phyloP scores from a whole-genome alignment of 352 stramenopile species.

The Phytopythium boreale region DNA sequence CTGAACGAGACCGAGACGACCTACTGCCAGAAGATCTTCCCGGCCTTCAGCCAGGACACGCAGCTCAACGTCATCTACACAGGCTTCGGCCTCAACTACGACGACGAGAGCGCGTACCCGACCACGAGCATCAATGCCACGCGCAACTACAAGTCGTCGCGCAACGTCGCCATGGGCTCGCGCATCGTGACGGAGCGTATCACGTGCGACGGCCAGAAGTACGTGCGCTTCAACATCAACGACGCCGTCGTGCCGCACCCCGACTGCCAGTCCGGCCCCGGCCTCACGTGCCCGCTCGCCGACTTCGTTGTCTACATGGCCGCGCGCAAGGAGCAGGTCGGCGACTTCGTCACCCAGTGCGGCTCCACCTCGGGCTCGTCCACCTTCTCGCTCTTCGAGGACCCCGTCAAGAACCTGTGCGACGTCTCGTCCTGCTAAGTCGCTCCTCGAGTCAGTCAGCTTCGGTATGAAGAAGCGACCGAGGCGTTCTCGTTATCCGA shows the following conservation, averaged over 20 bases:
- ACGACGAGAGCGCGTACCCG: constrained; percentile 29
- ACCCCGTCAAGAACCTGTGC: constrained; percentile 42
- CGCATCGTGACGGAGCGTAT: constrained; percentile 46
- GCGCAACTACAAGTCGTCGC: constrained; percentile 45
- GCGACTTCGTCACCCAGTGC: constrained; percentile 45
- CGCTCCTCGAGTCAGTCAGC: neutral
- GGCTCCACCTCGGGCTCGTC: constrained; percentile 29
- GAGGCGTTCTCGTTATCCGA: neutral
- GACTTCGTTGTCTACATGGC: constrained; percentile 40
- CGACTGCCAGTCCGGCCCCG: constrained; percentile 39
- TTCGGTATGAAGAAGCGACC: neutral
- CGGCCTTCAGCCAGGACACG: constrained; percentile 52
- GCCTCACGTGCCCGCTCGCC: constrained; percentile 41
- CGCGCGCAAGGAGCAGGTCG: constrained; percentile 27
- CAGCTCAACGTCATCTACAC: constrained; percentile 49
- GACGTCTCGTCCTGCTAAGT: constrained; percentile 14
- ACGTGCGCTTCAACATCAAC: constrained; percentile 49
- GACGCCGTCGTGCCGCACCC: constrained; percentile 41
- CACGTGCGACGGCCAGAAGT: constrained; percentile 33
- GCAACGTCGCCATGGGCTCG: constrained; percentile 37
- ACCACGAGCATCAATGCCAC: constrained; percentile 25
- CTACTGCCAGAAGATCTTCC: constrained; percentile 54
- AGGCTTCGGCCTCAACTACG: constrained; percentile 39
- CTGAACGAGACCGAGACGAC: constrained; percentile 36
- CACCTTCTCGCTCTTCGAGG: constrained; percentile 41